Evolutionary conservation across 805 yeast genomes (phyloP).

Genomic region (Starmerella stellata): DNA sequence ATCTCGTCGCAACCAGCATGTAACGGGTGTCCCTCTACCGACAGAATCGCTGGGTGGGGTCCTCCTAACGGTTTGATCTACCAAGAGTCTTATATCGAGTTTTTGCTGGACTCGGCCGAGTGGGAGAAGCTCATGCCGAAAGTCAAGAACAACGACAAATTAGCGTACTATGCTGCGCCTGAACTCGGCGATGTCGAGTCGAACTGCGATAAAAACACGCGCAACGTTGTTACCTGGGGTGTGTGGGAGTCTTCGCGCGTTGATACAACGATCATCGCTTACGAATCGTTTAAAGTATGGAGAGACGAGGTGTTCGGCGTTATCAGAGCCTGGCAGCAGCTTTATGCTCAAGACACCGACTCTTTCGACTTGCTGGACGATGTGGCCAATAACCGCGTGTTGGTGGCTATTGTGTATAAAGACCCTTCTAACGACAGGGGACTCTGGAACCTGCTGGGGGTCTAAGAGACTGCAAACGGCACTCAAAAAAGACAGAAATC

Average conservation of each 20-base stretch:
- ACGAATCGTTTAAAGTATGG: constrained; percentile 90
- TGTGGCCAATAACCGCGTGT: constrained; percentile 43
- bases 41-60: constrained; percentile 93
- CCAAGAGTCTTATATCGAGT: constrained; percentile 86
- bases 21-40: constrained; percentile 58
- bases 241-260: constrained; percentile 67
- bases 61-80: constrained; percentile 74
- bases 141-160: constrained; percentile 24
- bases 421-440: constrained; percentile 8
- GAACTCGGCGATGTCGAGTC: constrained; percentile 30
- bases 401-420: constrained; percentile 62
- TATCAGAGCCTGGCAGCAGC: constrained; percentile 80
- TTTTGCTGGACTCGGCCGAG: constrained; percentile 53
- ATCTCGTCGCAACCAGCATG: constrained; percentile 94
- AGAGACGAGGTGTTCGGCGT: constrained; percentile 83
- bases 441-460: constrained; percentile 11
- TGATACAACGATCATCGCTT: constrained; percentile 83
- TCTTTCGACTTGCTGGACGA: constrained; percentile 44
- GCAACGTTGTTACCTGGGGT: constrained; percentile 94
- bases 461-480: not conserved
- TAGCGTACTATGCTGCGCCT: constrained; percentile 65
- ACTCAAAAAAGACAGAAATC: too few relatives aligned
- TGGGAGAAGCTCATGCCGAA: constrained; percentile 33
- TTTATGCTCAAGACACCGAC: constrained; percentile 39
- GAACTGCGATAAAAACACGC: constrained; percentile 35